A percentile compares a stretch with the other conserved stretches of the same genome.
phyloP scores from a whole-genome alignment of 352 stramenopile genomes.

The Phytophthora multivora region DNA sequence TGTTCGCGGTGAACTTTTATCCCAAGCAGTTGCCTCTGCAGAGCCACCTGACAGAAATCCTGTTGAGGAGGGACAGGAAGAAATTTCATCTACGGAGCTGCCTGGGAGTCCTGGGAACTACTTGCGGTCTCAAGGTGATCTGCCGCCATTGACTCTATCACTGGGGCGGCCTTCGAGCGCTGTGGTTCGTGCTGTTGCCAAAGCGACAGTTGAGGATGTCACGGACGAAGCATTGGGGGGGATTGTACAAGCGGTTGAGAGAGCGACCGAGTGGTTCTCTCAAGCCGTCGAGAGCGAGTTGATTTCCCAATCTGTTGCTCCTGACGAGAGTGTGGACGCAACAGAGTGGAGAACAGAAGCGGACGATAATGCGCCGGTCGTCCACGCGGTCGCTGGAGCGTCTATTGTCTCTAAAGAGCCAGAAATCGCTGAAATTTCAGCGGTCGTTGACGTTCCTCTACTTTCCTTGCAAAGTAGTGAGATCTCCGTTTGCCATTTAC shows the following conservation, averaged over 20 bases:
- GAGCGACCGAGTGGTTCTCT: conserved; percentile 6
- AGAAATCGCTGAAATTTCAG: neutral
- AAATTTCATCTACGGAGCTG: neutral
- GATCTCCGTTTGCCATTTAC: neutral
- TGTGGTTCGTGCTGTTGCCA: conserved; percentile 23
- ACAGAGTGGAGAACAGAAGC: conserved; percentile 7
- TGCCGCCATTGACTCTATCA: no score
- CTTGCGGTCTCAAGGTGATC: neutral
- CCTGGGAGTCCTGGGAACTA: neutral
- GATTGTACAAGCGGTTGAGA: conserved; percentile 13
- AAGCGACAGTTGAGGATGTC: conserved; percentile 15
- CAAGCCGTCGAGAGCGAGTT: conserved; percentile 13
- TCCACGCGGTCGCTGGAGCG: conserved; percentile 1
- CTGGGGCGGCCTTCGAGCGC: neutral
- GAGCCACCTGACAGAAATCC: neutral
- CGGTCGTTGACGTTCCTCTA: neutral
- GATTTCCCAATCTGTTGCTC: conserved; percentile 4
- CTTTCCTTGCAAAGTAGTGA: conserved; percentile 1
- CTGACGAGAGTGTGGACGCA: conserved; percentile 1
- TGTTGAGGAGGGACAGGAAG: neutral
- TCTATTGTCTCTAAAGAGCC: neutral
- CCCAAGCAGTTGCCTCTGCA: conserved; percentile 7
- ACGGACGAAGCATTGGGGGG: conserved; percentile 14
- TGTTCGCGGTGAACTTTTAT: conserved; percentile 18
- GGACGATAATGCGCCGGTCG: conserved; percentile 5